Evolutionary conservation across 2,329 filamentous ascomycete species (phyloP).

Genomic region (Sarocladiaceae sp.): DNA sequence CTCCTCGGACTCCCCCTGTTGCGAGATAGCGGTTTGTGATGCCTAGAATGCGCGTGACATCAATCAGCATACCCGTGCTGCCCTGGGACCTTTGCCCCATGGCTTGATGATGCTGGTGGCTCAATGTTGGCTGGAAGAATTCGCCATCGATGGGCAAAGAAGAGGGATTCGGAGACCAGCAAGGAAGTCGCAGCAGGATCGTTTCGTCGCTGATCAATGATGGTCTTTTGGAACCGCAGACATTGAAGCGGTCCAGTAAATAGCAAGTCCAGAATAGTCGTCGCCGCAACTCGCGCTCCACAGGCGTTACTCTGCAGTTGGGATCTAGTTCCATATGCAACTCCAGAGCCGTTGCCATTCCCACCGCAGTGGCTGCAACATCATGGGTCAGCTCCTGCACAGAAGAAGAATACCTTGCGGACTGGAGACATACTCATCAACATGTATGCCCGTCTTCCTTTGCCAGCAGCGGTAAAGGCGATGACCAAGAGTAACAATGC

Average conservation of each 20-base stretch:
- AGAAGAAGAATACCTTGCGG: neutral
- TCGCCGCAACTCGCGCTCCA: slow-evolving; percentile 71
- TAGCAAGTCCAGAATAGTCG: slow-evolving; percentile 90
- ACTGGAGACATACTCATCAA: slow-evolving; percentile 58
- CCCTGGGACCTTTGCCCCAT: slow-evolving; percentile 68
- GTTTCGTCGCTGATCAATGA: slow-evolving; percentile 76
- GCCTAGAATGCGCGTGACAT: slow-evolving; percentile 77
- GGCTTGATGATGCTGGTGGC: slow-evolving; percentile 67
- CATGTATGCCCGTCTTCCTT: slow-evolving; percentile 85
- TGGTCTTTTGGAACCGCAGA: slow-evolving; percentile 76
- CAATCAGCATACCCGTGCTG: slow-evolving; percentile 75
- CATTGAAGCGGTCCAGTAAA: slow-evolving; percentile 77
- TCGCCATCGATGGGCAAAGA: slow-evolving; percentile 68
- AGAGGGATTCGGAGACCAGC: slow-evolving; percentile 62
- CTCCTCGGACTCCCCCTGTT: slow-evolving; percentile 80
- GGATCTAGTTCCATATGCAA: slow-evolving; percentile 71
- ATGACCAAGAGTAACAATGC: slow-evolving; percentile 70
- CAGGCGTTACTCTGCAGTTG: slow-evolving; percentile 53
- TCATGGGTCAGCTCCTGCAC: too few species aligned
- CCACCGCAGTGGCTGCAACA: slow-evolving; percentile 71
- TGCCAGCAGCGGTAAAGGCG: slow-evolving; percentile 71
- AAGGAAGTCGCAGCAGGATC: slow-evolving; percentile 70
- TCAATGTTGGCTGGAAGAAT: slow-evolving; percentile 76
- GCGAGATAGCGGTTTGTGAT: slow-evolving; percentile 81
- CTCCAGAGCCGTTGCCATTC: slow-evolving; percentile 79